Base-by-base conservation (phyloP, 1,284 basidiomycete species). In the Schizopora paradoxa region DNA sequence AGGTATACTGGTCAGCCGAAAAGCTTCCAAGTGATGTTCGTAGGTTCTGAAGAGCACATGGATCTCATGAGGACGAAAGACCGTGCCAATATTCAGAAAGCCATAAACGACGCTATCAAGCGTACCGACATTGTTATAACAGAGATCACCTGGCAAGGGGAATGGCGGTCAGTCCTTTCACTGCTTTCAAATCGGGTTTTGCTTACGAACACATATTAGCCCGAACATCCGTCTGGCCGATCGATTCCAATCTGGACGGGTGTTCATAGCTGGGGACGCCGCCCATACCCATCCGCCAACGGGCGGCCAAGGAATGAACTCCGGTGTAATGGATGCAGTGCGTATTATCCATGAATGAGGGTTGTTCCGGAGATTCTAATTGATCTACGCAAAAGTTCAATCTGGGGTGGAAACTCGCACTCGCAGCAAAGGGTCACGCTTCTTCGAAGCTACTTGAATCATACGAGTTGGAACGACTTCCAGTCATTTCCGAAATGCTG, bases 231-330 rank as follows among this genome's bases (percentile, higher is more conserved):
- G 67, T 5, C 64, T 68, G 60, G 62, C 62, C 4, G 58, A 65
- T 33, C 61, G 58, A 34, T 64, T 70, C 48, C 51, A 49, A 13
- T 56, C 58, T 18, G 67, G 65, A 0, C 53, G 64, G 6, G 59
- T 60, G 2, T 16, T 23, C 21, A 13, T 31, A 28, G 19, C 18
- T 25, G 25, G n/a, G 5, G 72, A 69, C 54, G 59, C 67, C 21
- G 68, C 61, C 1, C 68, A 70, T 49, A 63, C 68, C 11, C 72
- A 73, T 48, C 69, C 66, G 37, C 70, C 69, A 19, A 63, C 65
- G 1, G 72, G 73, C 16, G 67, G 70, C 7, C 70, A 74, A 47
- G 72, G 68, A 6, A 53, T 70, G 33, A 74, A 72, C 40, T 58
- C 64, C 0, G 51, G 61, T 22, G 55, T 71, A 6, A 68, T 70